phyloP scores from a whole-genome alignment of 2,329 filamentous ascomycete genomes.

The Pseudogymnoascus destructans region DNA sequence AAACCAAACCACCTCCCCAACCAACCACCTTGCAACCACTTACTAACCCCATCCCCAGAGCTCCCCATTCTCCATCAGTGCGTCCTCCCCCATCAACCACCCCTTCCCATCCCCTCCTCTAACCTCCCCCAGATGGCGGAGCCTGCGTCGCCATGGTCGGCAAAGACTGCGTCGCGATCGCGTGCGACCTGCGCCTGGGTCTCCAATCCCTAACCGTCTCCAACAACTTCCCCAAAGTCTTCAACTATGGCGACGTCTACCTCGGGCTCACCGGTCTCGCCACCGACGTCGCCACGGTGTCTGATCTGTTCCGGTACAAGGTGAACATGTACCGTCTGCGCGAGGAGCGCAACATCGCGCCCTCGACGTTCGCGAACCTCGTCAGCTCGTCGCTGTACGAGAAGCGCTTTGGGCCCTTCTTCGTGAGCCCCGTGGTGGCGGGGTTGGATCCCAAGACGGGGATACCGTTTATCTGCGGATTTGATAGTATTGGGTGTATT shows the following conservation, averaged over 20 bases:
- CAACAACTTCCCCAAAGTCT: conserved; percentile 99
- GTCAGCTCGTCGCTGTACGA: conserved; percentile 88
- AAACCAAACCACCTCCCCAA: neutral
- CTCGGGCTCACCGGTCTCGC: conserved; percentile 92
- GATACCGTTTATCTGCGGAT: conserved; percentile 95
- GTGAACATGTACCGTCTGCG: conserved; percentile 99
- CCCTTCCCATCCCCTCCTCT: conserved; percentile 14
- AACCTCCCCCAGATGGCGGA: conserved; percentile 53
- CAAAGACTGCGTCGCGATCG: conserved; percentile 99
- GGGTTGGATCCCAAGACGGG: conserved; percentile 89
- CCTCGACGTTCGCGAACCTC: conserved; percentile 90
- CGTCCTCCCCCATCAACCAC: conserved; percentile 24
- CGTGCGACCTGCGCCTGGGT: conserved; percentile 94
- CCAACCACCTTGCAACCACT: conserved; percentile 17
- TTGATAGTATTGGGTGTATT: conserved; percentile 98
- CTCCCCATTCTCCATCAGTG: conserved; percentile 94
- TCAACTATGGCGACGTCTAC: conserved; percentile 91
- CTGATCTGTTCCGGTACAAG: conserved; percentile 98
- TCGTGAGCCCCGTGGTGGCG: conserved; percentile 86
- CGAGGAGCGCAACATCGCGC: conserved; percentile 92
- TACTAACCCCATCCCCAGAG: conserved; percentile 41
- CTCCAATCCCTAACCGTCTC: conserved; percentile 93
- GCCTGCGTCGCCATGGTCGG: conserved; percentile 98
- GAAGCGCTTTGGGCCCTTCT: conserved; percentile 90
- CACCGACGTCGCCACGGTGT: conserved; percentile 88